phyloP scores from a whole-genome alignment of 2,329 filamentous ascomycete genomes.

The Scopulariopsis brevicaulis region DNA sequence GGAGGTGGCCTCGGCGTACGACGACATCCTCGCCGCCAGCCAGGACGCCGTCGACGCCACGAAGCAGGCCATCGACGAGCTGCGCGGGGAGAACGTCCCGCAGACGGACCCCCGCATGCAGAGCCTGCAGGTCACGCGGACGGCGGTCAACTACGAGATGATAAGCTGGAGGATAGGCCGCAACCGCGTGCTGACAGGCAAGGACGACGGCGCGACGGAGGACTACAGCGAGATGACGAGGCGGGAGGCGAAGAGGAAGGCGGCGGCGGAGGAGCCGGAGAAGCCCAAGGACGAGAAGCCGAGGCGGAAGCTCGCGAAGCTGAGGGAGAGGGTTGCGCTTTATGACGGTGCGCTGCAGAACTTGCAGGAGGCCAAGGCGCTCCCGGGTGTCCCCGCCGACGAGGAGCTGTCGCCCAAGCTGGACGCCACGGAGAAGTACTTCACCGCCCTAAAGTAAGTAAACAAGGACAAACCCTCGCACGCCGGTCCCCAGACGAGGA shows the following conservation, averaged over 20 bases:
- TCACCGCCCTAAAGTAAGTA: conserved; percentile 72
- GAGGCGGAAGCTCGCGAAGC: conserved; percentile 63
- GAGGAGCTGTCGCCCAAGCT: conserved; percentile 64
- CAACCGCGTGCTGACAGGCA: conserved; percentile 80
- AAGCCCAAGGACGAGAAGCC: conserved; percentile 51
- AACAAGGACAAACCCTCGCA: background rate
- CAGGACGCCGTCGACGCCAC: conserved; percentile 93
- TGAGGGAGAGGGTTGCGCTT: conserved; percentile 78
- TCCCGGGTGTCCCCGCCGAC: conserved; percentile 84
- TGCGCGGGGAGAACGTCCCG: conserved; percentile 70
- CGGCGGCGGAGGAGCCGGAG: conserved; percentile 14
- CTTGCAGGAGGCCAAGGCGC: conserved; percentile 77
- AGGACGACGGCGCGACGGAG: conserved; percentile 60
- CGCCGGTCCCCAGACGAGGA: background rate
- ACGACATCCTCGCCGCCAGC: conserved; percentile 78
- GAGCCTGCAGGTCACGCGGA: conserved; percentile 80
- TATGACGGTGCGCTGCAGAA: conserved; percentile 90
- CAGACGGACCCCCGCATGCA: conserved; percentile 84
- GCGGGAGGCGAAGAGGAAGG: conserved; percentile 40
- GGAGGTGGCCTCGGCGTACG: conserved; percentile 78
- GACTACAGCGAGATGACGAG: conserved; percentile 31
- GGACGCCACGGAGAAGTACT: conserved; percentile 71
- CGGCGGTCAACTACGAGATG: conserved; percentile 87
- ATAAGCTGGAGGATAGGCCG: conserved; percentile 92
- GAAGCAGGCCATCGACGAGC: conserved; percentile 84